Base-by-base conservation (phyloP, 2,329 filamentous ascomycete genomes). In the Hymenoscyphus infarciens region DNA sequence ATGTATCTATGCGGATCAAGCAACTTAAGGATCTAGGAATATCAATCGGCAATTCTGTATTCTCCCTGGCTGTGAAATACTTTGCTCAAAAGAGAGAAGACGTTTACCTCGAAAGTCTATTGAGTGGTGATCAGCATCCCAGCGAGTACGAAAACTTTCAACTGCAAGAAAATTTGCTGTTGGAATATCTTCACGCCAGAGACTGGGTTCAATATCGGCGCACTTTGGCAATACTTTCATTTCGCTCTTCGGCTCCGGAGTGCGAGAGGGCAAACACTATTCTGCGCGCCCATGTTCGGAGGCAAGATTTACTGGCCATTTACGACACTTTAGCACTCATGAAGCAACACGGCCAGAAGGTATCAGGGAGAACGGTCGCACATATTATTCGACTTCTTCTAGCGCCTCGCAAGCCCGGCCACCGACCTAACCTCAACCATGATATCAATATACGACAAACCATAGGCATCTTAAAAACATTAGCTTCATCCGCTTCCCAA, bases 1-100 rank as follows among this genome's bases (percentile, higher is more conserved):
- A 80, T 6, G 78, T 95, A n/a, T 71, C 80, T 27, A 73, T 77
- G 0, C 84, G 85, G 35, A 81, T 96, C 29, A 74, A 80, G 29
- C 81, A 85, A 60, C 78, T 97, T 2, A 78, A 83, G 64, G 77
- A 80, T 59, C 78, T 84, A 5, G 86, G 85, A 0, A 89, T 97
- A 33, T 78, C 80, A 0, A 78, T 91, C 31, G 81, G 83, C 3
- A 75, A 81, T 5, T 87, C 84, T 4, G 81, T 83, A 2, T 97
- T 92, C 71, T 82, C 85, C 54, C 81, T 82, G 52, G 80, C 90
- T 10, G 70, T 96, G 5, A 79, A 84, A 49, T 83, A 85, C 61
- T 84, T 95, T 62, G 87, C 87, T 4, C 75, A 75, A 22, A 78
- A 82, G 38, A 79, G 81, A 33, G 81, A 88, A 78, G 45, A 59